Evolutionary conservation across 2,329 filamentous ascomycete species (phyloP).

Genomic region (Nemania abortiva): DNA sequence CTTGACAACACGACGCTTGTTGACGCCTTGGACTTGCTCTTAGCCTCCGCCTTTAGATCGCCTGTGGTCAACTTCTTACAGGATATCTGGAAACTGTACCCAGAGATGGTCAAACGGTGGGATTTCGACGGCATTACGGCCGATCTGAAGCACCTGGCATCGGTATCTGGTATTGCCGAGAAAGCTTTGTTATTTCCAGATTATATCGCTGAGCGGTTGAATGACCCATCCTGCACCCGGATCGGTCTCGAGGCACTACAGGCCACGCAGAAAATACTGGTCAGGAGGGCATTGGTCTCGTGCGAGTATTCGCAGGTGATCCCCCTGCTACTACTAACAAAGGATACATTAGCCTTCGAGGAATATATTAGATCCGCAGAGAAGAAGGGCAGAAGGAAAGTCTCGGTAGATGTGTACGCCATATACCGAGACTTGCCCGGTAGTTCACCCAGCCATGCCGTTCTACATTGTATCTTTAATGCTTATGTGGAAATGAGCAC

Average conservation of each 20-base stretch:
- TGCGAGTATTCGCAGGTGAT: slow-evolving; percentile 48
- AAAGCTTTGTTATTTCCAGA: slow-evolving; percentile 44
- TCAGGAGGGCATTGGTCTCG: slow-evolving; percentile 47
- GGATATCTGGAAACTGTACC: slow-evolving; percentile 45
- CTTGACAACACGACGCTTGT: slow-evolving; percentile 49
- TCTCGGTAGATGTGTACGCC: slow-evolving; percentile 59
- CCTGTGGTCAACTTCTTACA: slow-evolving; percentile 38
- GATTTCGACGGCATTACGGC: slow-evolving; percentile 47
- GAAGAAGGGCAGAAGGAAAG: slow-evolving; percentile 46
- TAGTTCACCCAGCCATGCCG: slow-evolving; percentile 53
- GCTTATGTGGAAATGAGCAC: slow-evolving; percentile 49
- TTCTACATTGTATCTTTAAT: slow-evolving; percentile 60
- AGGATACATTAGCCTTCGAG: slow-evolving; percentile 58
- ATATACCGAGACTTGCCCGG: slow-evolving; percentile 59
- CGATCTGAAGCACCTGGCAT: slow-evolving; percentile 43
- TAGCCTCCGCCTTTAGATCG: slow-evolving; percentile 56
- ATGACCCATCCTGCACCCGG: slow-evolving; percentile 21
- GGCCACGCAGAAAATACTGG: slow-evolving; percentile 47
- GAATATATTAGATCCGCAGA: slow-evolving; percentile 56
- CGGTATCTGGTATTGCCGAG: slow-evolving; percentile 45
- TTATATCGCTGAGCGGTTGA: slow-evolving; percentile 27
- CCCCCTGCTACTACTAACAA: slow-evolving; percentile 57
- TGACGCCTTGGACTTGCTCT: slow-evolving; percentile 59
- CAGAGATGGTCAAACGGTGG: slow-evolving; percentile 45
- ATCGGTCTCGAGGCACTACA: slow-evolving; percentile 38